A percentile compares a stretch with the other conserved stretches of the same genome.
Conservation (phyloP, 129 eudicot species). For the Chrysanthemum makinoi region DNA sequence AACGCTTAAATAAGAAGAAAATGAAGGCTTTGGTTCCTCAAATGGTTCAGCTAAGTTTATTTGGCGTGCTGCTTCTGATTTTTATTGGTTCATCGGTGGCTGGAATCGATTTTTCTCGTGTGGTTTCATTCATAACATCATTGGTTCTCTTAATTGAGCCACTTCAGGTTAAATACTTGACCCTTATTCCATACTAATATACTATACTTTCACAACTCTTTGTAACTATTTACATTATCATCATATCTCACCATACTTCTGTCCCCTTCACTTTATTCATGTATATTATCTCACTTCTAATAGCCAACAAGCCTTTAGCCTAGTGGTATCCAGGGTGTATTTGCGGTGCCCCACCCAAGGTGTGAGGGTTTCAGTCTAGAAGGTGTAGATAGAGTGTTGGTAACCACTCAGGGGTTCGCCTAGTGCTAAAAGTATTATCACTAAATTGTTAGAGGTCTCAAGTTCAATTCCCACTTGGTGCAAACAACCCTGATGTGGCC, state of each 20-base stretch:
- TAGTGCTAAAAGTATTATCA: too few relatives aligned
- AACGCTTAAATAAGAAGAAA: slow-evolving; percentile 59
- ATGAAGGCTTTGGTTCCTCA: slow-evolving; percentile 91
- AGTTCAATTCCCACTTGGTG: too few relatives aligned
- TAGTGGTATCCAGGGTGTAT: too few relatives aligned
- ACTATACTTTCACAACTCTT: background rate
- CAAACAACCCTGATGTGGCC: too few relatives aligned
- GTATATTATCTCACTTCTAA: too few relatives aligned
- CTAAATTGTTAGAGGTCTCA: too few relatives aligned
- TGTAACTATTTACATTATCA: background rate
- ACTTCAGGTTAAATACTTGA: slow-evolving; percentile 57
- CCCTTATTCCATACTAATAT: background rate
- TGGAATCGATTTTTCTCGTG: slow-evolving; percentile 51
- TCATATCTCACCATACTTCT: background rate
- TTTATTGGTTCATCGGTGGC: slow-evolving; percentile 54
- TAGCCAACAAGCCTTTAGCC: too few relatives aligned
- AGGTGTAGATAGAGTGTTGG: too few relatives aligned
- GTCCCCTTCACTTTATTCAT: too few relatives aligned
- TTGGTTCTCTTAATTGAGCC: slow-evolving; percentile 79
- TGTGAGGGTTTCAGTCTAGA: too few relatives aligned
- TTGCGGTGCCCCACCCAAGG: too few relatives aligned
- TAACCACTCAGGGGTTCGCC: too few relatives aligned
- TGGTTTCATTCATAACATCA: slow-evolving; percentile 78
- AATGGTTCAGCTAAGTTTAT: slow-evolving; percentile 63
- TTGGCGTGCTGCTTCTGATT: slow-evolving; percentile 51